Evolutionary conservation across 176 grass and related monocot species (phyloP).

Genomic region (Oryza nivara): DNA sequence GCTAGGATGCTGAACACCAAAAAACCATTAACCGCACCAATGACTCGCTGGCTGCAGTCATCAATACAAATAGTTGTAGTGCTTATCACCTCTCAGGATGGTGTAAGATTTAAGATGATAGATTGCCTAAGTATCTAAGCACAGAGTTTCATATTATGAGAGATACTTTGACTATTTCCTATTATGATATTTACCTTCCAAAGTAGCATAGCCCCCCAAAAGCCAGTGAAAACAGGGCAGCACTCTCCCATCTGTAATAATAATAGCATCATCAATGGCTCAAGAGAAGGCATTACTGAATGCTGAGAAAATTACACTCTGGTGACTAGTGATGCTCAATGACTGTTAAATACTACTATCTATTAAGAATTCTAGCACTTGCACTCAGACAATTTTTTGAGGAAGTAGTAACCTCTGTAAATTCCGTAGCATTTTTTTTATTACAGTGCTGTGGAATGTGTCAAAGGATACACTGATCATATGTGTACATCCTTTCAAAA

Average conservation of each 20-base stretch:
- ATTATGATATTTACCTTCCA: conserved; percentile 61
- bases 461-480: conserved; percentile 4
- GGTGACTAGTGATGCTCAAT: background rate
- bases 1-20: conserved; percentile 72
- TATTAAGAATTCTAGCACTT: background rate
- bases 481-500: background rate
- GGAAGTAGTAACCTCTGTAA: background rate
- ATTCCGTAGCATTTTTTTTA: background rate
- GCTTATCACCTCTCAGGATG: background rate
- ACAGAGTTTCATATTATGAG: background rate
- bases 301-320: background rate
- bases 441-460: conserved; percentile 2
- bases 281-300: background rate
- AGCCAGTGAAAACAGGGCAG: conserved; percentile 80
- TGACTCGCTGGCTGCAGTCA: conserved; percentile 70
- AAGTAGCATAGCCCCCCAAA: conserved; percentile 93
- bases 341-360: background rate
- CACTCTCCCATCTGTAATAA: conserved; percentile 82
- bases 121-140: background rate
- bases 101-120: background rate
- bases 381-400: background rate
- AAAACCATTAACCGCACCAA: conserved; percentile 88
- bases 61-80: conserved; percentile 27
- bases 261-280: conserved; percentile 36
- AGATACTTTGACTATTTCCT: background rate